Evolutionary conservation across 495 filamentous ascomycete genomes (phyloP).

Genomic region (Penicillium cataractarum): DNA sequence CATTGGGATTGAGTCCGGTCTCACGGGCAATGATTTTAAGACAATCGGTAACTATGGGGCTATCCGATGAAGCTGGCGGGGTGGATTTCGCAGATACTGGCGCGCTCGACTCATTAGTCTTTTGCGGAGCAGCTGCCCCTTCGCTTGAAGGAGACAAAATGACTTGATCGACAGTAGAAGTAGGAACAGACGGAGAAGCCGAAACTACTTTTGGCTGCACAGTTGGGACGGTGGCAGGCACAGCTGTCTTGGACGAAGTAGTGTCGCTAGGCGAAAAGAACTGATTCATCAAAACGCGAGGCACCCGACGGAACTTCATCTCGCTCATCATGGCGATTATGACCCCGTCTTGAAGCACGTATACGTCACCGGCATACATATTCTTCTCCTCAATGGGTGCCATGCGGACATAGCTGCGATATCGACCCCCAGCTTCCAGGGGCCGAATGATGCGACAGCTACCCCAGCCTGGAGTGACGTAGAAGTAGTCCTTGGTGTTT

Average conservation of each 20-base stretch:
- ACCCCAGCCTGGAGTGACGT: slow-evolving; percentile 41
- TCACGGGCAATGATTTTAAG: slow-evolving; percentile 19
- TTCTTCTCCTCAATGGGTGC: slow-evolving; percentile 31
- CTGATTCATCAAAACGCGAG: slow-evolving; percentile 34
- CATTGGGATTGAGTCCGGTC: slow-evolving; percentile 8
- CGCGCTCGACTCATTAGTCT: background rate
- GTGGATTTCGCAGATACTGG: background rate
- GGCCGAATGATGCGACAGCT: slow-evolving; percentile 32
- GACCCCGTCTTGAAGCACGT: slow-evolving; percentile 36
- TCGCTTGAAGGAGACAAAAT: background rate
- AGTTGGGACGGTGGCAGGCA: background rate
- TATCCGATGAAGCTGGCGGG: background rate
- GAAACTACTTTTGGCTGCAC: background rate
- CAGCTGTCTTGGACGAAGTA: slow-evolving; percentile 6
- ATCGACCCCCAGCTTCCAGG: slow-evolving; percentile 35
- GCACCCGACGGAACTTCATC: slow-evolving; percentile 40
- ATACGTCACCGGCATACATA: slow-evolving; percentile 44
- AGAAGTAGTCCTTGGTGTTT: slow-evolving; percentile 36
- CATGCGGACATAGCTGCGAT: slow-evolving; percentile 47
- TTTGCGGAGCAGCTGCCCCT: background rate
- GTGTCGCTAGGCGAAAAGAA: slow-evolving; percentile 38
- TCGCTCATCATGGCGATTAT: slow-evolving; percentile 39
- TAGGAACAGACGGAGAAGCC: background rate
- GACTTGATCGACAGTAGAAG: background rate
- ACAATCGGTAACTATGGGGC: slow-evolving; percentile 8